A percentile compares a stretch with the other conserved stretches of the same genome.
Conservation (phyloP, 75 land plant genomes). For the Pinus taeda region DNA sequence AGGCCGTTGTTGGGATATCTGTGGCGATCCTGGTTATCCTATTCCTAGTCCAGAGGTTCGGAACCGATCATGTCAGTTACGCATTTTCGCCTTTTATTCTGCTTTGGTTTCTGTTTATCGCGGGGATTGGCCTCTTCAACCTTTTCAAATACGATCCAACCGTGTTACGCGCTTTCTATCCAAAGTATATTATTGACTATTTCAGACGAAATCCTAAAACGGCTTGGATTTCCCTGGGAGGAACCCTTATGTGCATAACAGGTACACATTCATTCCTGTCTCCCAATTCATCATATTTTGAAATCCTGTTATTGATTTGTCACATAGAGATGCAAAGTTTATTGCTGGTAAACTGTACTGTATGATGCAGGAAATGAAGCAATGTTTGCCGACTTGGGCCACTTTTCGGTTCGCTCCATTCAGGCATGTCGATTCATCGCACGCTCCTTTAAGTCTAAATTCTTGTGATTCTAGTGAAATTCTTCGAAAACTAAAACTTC, state of each 20-base stretch:
- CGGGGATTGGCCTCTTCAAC: constrained; percentile 58
- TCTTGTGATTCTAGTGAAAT: too few relatives aligned
- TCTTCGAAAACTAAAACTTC: too few relatives aligned
- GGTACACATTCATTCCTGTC: constrained; percentile 19
- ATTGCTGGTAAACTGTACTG: too few relatives aligned
- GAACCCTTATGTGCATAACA: constrained; percentile 54
- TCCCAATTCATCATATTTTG: neutral
- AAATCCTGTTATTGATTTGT: neutral
- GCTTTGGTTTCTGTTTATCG: constrained; percentile 55
- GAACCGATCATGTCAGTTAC: constrained; percentile 68
- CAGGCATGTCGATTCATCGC: constrained; percentile 40
- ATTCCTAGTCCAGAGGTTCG: constrained; percentile 61
- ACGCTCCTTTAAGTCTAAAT: too few relatives aligned
- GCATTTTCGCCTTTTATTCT: constrained; percentile 60
- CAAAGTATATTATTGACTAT: constrained; percentile 47
- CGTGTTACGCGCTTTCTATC: constrained; percentile 60
- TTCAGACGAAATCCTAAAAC: constrained; percentile 45
- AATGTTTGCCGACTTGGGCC: constrained; percentile 78
- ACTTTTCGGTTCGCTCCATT: constrained; percentile 50
- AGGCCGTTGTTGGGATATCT: constrained; percentile 43
- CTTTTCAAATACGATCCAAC: constrained; percentile 47
- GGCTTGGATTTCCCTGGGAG: constrained; percentile 81
- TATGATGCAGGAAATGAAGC: constrained; percentile 51
- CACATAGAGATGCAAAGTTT: constrained; percentile 22
- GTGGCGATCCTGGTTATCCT: constrained; percentile 44